Evolutionary conservation across 2,329 filamentous ascomycete species (phyloP), one percentile per base, ranked within the genome.

Genomic region (Eurotiales sp.): DNA sequence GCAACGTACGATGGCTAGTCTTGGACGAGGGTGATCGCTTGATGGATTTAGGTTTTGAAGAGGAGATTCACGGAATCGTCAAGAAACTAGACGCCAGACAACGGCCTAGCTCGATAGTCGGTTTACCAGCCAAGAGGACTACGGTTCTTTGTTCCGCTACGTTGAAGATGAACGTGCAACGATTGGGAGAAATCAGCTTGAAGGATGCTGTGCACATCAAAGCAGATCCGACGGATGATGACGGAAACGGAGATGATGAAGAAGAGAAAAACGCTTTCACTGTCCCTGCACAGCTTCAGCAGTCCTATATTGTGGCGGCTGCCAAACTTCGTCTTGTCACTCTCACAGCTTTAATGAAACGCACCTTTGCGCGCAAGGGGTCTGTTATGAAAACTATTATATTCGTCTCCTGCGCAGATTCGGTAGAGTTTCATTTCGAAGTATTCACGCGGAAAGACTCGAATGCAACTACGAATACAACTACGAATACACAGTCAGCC

Each of bases 11-110:
- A 54, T 99, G 93, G 93, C 74, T 99, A 21, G 85, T 99, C 2
- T 79, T 99, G 5, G 93, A 99, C 62, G 93, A 99, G 71, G 93
- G 93, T 25, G 93, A 99, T 77, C 82, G 93, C n/a, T 76, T 99
- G 66, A 96, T 99, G 92, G 93, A 99, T 65, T 80, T 97, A 63
- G 93, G 93, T 0, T 99, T 99, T 60, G 93, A 97, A 70, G 85
- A 96, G 49, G 92, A 97, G 63, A 82, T 99, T 54, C 87, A 88
- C 64, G 87, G 86, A 55, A 92, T 96, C 57, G 87, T 99, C 14
- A 79, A 83, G 50, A 87, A 87, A 56, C 81, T 97, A 51, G 85
- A 90, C 56, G 73, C 84, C 40, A 79, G 86, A 32, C 79, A 80
- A 51, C 81, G 79, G 50, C 82, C 81, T 25, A 79, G 80, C 32